Conservation (phyloP, 768 basidiomycete genomes). For the Clitopilus hobsonii region DNA sequence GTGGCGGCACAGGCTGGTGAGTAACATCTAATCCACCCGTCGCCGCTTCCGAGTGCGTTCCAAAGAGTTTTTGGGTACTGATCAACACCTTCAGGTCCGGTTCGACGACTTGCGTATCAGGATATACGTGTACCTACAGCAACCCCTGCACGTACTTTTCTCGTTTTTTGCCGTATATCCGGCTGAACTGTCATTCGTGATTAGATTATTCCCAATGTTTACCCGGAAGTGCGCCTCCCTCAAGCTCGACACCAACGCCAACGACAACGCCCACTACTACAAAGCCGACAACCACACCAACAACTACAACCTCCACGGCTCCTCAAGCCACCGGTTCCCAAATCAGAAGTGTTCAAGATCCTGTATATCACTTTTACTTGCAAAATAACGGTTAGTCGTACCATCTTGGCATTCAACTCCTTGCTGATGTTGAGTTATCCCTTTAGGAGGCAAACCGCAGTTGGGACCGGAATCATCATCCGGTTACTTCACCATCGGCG, state of each 20-base stretch:
- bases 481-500: slow-evolving; percentile 45
- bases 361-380: slow-evolving; percentile 55
- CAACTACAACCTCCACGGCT: slow-evolving; percentile 26
- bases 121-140: slow-evolving; percentile 35
- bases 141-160: slow-evolving; percentile 27
- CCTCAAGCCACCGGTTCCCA: slow-evolving; percentile 39
- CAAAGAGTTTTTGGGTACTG: not conserved
- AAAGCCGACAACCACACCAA: slow-evolving; percentile 7
- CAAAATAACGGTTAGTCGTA: slow-evolving; percentile 37
- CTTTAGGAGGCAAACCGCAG: slow-evolving; percentile 38
- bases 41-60: not conserved
- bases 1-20: slow-evolving; percentile 38
- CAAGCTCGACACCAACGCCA: slow-evolving; percentile 18
- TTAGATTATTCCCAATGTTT: slow-evolving; percentile 53
- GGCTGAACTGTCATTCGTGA: not conserved
- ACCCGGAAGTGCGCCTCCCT: slow-evolving; percentile 28
- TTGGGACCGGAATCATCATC: slow-evolving; percentile 49
- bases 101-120: slow-evolving; percentile 35
- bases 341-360: slow-evolving; percentile 47
- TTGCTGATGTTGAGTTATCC: slow-evolving; percentile 1
- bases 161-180: not conserved
- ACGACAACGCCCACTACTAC: slow-evolving; percentile 25
- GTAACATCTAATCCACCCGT: not conserved
- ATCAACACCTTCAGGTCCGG: slow-evolving; percentile 27
- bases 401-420: not conserved